Conservation (phyloP, 2,329 filamentous ascomycete genomes). For the Colletotrichum orbiculare region DNA sequence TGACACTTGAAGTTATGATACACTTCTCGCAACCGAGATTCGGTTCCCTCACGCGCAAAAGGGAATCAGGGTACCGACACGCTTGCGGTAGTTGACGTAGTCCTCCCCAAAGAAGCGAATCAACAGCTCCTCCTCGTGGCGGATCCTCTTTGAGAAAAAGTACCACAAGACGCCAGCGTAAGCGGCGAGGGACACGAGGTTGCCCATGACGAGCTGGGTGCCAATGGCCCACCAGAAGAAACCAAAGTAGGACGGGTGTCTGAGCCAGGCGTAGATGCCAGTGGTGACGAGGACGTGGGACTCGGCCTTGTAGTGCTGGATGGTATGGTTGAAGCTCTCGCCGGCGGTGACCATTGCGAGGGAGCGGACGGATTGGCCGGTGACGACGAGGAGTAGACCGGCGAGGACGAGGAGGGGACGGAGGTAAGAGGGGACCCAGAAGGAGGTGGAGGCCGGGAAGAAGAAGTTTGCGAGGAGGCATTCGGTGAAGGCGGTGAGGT, state of each 20-base stretch:
- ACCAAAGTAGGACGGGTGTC: constrained; percentile 96
- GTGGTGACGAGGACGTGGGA: constrained; percentile 84
- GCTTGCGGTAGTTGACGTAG: constrained; percentile 78
- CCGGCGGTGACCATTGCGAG: constrained; percentile 90
- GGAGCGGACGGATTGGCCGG: constrained; percentile 82
- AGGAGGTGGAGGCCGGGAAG: constrained; percentile 56
- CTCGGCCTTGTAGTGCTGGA: constrained; percentile 75
- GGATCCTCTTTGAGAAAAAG: constrained; percentile 83
- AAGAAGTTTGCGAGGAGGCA: constrained; percentile 70
- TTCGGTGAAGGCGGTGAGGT: constrained; percentile 79
- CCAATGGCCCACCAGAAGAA: constrained; percentile 99
- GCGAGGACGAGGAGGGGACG: constrained; percentile 57
- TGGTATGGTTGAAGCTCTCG: constrained; percentile 89
- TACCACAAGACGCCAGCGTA: constrained; percentile 84
- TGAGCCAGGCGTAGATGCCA: constrained; percentile 79
- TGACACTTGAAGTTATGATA: background rate
- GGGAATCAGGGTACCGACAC: constrained; percentile 83
- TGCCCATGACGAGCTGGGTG: constrained; percentile 90
- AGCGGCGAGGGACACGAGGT: constrained; percentile 78
- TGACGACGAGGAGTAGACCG: constrained; percentile 71
- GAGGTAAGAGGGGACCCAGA: constrained; percentile 57
- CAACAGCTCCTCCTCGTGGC: constrained; percentile 81
- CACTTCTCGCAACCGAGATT: background rate
- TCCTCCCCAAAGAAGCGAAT: constrained; percentile 86
- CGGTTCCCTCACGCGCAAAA: constrained; percentile 53